These are phyloP conservation scores for Saccharomycopsis sp. DNA, from an alignment of 805 yeast species.

Conservation along the genomic window DNA sequence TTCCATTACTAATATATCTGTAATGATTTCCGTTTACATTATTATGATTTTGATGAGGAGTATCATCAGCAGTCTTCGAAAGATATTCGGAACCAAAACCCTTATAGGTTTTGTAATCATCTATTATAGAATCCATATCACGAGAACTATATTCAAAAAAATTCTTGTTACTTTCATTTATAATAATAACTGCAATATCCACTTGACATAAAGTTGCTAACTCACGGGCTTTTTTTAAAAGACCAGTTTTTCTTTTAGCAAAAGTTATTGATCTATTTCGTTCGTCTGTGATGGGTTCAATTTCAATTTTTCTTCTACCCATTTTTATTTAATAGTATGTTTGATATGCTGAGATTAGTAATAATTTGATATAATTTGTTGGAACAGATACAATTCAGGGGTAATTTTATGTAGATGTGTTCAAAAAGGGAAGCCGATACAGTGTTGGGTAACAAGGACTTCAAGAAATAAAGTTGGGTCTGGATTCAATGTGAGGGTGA, in stretches of 20 bases:
- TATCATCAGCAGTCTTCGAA: no score
- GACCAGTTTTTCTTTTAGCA: constrained; percentile 88
- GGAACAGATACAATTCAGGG: no score
- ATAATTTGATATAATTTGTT: no score
- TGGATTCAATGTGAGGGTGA: no score
- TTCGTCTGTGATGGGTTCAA: constrained; percentile 84
- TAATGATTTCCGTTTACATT: constrained; percentile 8
- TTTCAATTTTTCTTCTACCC: constrained; percentile 97
- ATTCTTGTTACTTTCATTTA: constrained; percentile 67
- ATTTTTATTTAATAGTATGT: constrained; percentile 27
- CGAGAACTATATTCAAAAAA: constrained; percentile 78
- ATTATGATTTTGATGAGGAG: constrained; percentile 1
- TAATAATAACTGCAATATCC: constrained; percentile 81
- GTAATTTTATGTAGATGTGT: no score
- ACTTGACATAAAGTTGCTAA: constrained; percentile 85
- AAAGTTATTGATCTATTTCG: constrained; percentile 81
- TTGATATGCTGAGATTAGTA: no score
- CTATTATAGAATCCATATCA: constrained; percentile 42
- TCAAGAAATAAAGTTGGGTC: no score
- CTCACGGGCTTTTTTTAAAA: constrained; percentile 57
- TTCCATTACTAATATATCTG: constrained; percentile 13
- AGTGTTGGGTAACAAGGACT: no score
- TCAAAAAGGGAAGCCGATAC: no score
- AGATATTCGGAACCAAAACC: constrained; percentile 48
- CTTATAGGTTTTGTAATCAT: constrained; percentile 26